Base-by-base conservation (phyloP, 192 early-diverging fungal species). In the Entomortierella beljakovae region DNA sequence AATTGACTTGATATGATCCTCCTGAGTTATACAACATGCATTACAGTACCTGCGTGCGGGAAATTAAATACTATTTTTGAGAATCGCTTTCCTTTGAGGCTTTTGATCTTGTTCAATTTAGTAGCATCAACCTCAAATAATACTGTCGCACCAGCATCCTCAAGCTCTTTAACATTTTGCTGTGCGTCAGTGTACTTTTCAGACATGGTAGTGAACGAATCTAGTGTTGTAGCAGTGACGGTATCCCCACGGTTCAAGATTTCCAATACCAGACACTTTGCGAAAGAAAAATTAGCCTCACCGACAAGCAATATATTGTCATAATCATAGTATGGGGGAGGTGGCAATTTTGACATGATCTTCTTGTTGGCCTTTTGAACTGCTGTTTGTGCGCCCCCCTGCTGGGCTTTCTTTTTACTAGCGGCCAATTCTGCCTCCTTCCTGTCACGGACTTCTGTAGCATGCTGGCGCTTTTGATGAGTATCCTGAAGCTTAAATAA, bases 221-320 rank as follows among this genome's bases (percentile, higher is more conserved):
- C 97, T 37, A 86, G 91, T 15, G 90, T 86, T 0, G 95, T 98
- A 2, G 95, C 96, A 18, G 84, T 83, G 9, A 95, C 81, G 29
- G 82, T 83, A n/a, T 86, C 74, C 15, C 85, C 87, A 8, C 85
- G 81, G 20, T 87, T 82, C 25, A 90, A 81, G 2, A 91, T 57
- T 38, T 77, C 82, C 38, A 86, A 83, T 11, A 87, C 86, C 13
- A 98, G 60, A 22, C 90, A 86, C 52, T 86, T 86, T 1, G 97
- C 90, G 80, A 97, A 99, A 56, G 92, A 93, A 71, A 99, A 98
- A 82, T 98, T 99, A n/a, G 95, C 95, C 83, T 96, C 95, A 46
- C 95, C 95, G 4, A 96, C 71, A 3, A 96, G 82, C 6, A 96
- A 70, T 33, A 96, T 91, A 16, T 68, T 74, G 71, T 95, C 88